Conservation (phyloP, 2,329 filamentous ascomycete genomes). For the Macrophomina pseudophaseolina region DNA sequence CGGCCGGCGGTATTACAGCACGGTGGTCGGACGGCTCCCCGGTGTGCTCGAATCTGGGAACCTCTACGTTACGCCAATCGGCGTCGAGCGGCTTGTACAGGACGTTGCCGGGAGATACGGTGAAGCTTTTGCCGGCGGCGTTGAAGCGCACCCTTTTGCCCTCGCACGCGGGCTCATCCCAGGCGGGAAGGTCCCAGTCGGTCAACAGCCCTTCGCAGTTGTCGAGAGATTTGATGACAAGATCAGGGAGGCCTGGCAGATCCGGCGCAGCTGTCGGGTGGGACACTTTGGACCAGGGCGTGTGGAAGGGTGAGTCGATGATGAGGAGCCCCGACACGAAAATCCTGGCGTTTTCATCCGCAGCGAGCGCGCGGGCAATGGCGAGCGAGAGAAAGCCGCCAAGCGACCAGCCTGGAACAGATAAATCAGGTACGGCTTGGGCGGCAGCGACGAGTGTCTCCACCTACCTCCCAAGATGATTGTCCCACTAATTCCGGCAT, state of each 20-base stretch:
- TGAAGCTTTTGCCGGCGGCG: background rate
- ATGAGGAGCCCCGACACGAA: slow-evolving; percentile 10
- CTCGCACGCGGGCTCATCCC: slow-evolving; percentile 1
- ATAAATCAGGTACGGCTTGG: background rate
- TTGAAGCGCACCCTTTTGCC: background rate
- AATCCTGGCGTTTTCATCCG: slow-evolving; percentile 1
- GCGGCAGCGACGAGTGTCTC: background rate
- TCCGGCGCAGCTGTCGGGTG: background rate
- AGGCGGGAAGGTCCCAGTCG: background rate
- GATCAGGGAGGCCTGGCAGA: background rate
- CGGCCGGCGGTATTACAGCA: background rate
- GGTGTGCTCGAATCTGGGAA: background rate
- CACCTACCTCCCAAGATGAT: slow-evolving; percentile 39
- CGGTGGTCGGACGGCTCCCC: background rate
- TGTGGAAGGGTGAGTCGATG: background rate
- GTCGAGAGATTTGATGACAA: slow-evolving; percentile 1
- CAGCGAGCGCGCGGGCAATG: slow-evolving; percentile 24
- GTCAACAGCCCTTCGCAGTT: slow-evolving; percentile 8
- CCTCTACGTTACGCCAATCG: background rate
- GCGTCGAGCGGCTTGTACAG: slow-evolving; percentile 6
- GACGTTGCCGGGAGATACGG: background rate
- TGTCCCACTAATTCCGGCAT: slow-evolving; percentile 44
- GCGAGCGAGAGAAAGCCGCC: slow-evolving; percentile 26
- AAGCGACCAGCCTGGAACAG: slow-evolving; percentile 26
- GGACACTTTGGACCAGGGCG: background rate